Base-by-base conservation (phyloP, 2,329 filamentous ascomycete genomes). In the Fusarium kyushuense region DNA sequence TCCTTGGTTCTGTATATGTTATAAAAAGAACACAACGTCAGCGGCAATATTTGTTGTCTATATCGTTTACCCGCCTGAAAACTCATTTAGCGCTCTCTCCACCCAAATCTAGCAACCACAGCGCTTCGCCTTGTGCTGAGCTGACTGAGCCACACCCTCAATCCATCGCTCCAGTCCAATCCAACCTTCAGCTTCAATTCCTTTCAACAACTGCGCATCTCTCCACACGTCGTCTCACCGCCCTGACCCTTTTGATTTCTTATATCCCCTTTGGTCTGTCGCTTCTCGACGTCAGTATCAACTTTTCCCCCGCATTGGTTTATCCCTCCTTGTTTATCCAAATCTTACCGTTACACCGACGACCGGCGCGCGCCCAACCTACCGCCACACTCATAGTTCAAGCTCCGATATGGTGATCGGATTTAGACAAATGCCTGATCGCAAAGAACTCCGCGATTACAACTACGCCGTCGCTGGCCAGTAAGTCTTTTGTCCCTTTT, bases 381-480 rank as follows among this genome's bases (percentile, higher is more conserved):
- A 56, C 67, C 60, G 58, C 63, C 54, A 71, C 68, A 68, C 65
- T 36, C 53, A 47, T 14, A 59, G 42, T 60, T 41, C 33, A 19
- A 38, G 41, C 52, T 51, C 68, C 54, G 59, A 62, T 49, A 68
- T 54, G 51, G 74, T 66, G 61, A 75, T 75, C 60, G 71, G 67
- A 47, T 57, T 57, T 79, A 79, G 70, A n/a, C n/a, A n/a, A 67
- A 79, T 89, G 40, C 87, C 89, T 54, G 86, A 86, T 67, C 82
- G 83, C 56, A 82, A 86, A 57, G 87, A 89, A 60, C 84, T 94
- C 45, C 83, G 89, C 70, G 85, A 89, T 54, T 96, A 91, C 80
- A 87, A 88, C 72, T 85, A 93, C 75, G 92, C 91, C 51, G 93
- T 94, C 65, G 93, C 93, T 66, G 93, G 93, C 80, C 93, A 96